These are phyloP conservation scores for Tripterygium wilfordii DNA, from an alignment of 177 flowering plant species.

Conservation along the genomic window DNA sequence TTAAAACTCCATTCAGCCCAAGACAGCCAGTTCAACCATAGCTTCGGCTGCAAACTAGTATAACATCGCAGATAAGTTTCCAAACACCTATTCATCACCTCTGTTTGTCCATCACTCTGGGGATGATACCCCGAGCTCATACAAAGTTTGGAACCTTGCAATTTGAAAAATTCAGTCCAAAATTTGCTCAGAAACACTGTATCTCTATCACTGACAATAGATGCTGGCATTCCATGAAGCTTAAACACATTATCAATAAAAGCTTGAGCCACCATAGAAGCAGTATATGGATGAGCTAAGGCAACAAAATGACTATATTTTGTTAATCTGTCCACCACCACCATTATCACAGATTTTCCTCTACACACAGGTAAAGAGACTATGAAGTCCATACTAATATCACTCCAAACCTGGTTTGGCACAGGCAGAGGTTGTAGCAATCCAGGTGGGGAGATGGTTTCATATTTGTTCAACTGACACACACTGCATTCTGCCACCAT, in stretches of 20 bases:
- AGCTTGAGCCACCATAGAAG: not conserved
- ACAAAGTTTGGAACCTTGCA: not conserved
- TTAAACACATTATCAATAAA: not conserved
- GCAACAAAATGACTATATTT: constrained; percentile 1
- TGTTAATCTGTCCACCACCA: constrained; percentile 2
- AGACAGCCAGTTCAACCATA: constrained; percentile 2
- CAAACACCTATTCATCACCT: not conserved
- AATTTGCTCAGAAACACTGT: constrained; percentile 1
- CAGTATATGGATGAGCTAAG: not conserved
- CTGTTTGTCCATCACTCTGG: constrained; percentile 1
- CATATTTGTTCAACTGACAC: not conserved
- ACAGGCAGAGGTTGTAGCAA: constrained; percentile 3
- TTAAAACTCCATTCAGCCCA: constrained; percentile 1
- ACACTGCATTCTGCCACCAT: not conserved
- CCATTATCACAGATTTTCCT: not conserved
- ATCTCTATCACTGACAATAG: constrained; percentile 1
- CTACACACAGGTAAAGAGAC: not conserved
- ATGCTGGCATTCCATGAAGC: not conserved
- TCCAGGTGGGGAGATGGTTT: not conserved
- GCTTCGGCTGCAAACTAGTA: not conserved
- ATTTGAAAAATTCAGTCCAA: not conserved
- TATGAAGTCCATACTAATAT: constrained; percentile 4
- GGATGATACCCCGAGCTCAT: not conserved
- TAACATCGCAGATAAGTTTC: constrained; percentile 1
- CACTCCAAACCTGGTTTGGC: not conserved